Base-by-base conservation (phyloP, 225 moss, liverwort and hornwort genomes). In the Polytrichum commune region DNA sequence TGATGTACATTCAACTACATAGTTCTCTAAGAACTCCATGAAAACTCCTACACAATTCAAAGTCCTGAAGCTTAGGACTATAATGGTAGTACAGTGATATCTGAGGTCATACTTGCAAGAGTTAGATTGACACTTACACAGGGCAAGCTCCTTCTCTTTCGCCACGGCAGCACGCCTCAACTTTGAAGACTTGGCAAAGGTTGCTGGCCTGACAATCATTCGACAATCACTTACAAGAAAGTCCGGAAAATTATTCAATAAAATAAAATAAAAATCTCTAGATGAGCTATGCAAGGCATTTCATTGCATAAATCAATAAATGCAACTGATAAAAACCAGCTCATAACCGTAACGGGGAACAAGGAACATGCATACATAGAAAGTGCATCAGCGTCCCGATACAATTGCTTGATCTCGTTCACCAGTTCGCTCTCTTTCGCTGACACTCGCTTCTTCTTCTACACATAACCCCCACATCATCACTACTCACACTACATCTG, bases 111-210 rank as follows among this genome's bases (percentile, higher is more conserved):
- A 64, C 13, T 29, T 19, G 19, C 19, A 30, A 8, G 30, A 1
- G 18, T 18, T 54, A 69, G 4, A 46, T 46, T 46, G 46, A 46
- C 46, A 67, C 77, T 38, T 83, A 88, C 92, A 46, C 53, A 67
- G 70, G 26, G 82, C 81, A 62, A 90, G 88, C 71, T 93, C 89
- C 69, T 90, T 95, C 79, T 93, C 93, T 83, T 93, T 95, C 19
- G 77, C 88, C 63, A 83, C 79, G 73, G 86, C 95, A 83, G 83
- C 77, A 70, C 95, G 95, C 75, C 88, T 83, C 74, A 95, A 68
- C 70, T 93, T 95, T 63, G 95, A 93, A 82, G 95, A 84, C 71
- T 93, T 91, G 27, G 93, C 78, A 69, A 95, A 95, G 18, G 95
- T 93, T 54, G 90, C 84, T 63, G 95, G 95, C 79, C 95, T 95